Conservation (phyloP, 164 flowering plant genomes). For the Berberis thunbergii region DNA sequence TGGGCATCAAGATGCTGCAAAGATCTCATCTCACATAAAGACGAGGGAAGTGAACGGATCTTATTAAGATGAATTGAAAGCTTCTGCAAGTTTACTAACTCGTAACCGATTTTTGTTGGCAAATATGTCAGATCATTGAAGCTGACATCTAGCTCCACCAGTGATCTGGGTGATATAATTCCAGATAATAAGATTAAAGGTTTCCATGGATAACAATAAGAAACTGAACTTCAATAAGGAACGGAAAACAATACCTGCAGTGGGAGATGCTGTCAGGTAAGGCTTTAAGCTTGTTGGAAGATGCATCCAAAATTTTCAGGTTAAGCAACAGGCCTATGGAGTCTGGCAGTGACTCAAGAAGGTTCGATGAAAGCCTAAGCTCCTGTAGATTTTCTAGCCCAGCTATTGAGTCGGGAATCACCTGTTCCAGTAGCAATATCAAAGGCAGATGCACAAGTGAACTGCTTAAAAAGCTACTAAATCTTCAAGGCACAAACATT, state of each 20-base stretch:
- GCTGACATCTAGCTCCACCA: conserved; percentile 82
- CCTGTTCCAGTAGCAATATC: conserved; percentile 25
- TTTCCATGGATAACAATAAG: background rate
- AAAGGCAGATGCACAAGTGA: too few species aligned
- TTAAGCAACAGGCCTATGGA: conserved; percentile 71
- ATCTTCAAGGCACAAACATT: too few species aligned
- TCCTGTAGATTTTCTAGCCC: conserved; percentile 73
- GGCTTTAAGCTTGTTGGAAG: conserved; percentile 58
- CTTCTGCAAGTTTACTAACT: conserved; percentile 48
- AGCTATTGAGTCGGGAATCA: conserved; percentile 77
- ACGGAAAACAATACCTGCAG: conserved; percentile 55
- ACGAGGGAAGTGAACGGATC: conserved; percentile 73
- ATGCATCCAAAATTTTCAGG: conserved; percentile 61
- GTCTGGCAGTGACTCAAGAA: conserved; percentile 71
- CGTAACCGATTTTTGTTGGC: conserved; percentile 83
- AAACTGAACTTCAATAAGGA: background rate
- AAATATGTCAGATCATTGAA: conserved; percentile 62
- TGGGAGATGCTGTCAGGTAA: conserved; percentile 75
- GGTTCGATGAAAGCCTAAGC: conserved; percentile 64
- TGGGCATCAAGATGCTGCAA: conserved; percentile 63
- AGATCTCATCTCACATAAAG: conserved; percentile 80
- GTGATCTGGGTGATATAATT: conserved; percentile 35
- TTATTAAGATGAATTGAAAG: conserved; percentile 70
- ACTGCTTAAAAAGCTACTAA: too few species aligned
- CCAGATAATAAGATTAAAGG: background rate